phyloP scores from a whole-genome alignment of 2,329 filamentous ascomycete species.

The Trichophyton benhamiae region DNA sequence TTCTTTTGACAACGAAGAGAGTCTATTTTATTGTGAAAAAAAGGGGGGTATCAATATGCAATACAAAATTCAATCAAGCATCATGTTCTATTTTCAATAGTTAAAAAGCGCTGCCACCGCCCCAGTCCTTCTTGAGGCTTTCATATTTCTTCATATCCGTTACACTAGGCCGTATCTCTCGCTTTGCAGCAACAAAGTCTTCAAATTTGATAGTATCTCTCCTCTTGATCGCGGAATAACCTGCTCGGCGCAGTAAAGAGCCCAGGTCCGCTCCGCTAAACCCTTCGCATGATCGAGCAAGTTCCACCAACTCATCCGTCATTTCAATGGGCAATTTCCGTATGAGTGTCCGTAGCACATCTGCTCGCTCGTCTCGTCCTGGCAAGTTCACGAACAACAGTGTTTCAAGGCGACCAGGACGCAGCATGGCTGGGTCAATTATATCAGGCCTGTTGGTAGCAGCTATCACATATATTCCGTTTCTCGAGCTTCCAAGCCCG shows the following conservation, averaged over 20 bases:
- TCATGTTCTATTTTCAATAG: background rate
- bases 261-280: slow-evolving; percentile 63
- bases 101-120: slow-evolving; percentile 22
- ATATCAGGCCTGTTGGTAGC: slow-evolving; percentile 93
- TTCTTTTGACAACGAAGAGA: background rate
- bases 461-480: slow-evolving; percentile 85
- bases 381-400: slow-evolving; percentile 85
- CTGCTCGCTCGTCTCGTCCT: slow-evolving; percentile 62
- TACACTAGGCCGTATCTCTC: slow-evolving; percentile 39
- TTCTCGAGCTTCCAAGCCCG: slow-evolving; percentile 58
- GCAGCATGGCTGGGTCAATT: slow-evolving; percentile 89
- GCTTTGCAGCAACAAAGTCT: slow-evolving; percentile 31
- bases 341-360: slow-evolving; percentile 62
- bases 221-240: slow-evolving; percentile 43
- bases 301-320: slow-evolving; percentile 43
- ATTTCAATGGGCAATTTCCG: slow-evolving; percentile 42
- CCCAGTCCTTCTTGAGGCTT: slow-evolving; percentile 40
- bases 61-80: background rate
- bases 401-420: slow-evolving; percentile 77
- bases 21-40: background rate
- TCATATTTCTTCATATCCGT: slow-evolving; percentile 47
- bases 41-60: slow-evolving; percentile 1
- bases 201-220: slow-evolving; percentile 36
- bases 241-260: slow-evolving; percentile 47
- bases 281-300: slow-evolving; percentile 62